phyloP scores from a whole-genome alignment of 371 early-diverging fungal species.

The Mucor mucedo region DNA sequence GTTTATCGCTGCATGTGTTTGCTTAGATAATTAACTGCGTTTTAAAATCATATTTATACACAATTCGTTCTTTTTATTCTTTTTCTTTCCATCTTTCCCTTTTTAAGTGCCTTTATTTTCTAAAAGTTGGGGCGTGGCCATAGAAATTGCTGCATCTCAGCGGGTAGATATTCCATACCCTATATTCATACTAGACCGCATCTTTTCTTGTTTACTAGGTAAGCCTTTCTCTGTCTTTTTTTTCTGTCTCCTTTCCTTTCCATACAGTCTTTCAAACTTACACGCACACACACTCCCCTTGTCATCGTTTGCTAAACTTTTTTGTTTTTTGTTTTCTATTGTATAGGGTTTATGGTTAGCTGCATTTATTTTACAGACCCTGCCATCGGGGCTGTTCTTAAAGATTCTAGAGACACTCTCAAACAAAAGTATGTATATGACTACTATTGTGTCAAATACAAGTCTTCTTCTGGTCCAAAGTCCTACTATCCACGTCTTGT shows the following conservation, averaged over 20 bases:
- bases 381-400: constrained; percentile 27
- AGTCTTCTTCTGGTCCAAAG: background rate
- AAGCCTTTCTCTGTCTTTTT: constrained; percentile 1
- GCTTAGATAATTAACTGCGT: background rate
- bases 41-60: background rate
- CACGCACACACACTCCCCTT: background rate
- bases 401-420: constrained; percentile 8
- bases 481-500: background rate
- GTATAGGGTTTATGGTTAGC: constrained; percentile 39
- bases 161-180: constrained; percentile 22
- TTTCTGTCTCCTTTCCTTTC: no score
- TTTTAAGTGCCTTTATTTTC: constrained; percentile 38
- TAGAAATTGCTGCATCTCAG: constrained; percentile 30
- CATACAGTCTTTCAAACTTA: no score
- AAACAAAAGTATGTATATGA: constrained; percentile 40
- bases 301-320: background rate
- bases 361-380: constrained; percentile 48
- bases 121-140: constrained; percentile 41
- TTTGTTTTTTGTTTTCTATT: no score
- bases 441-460: constrained; percentile 27
- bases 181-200: constrained; percentile 35
- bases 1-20: no score
- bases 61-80: background rate
- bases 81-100: background rate
- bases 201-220: constrained; percentile 40